Evolutionary conservation across 306 rosid species (phyloP), one percentile per base, ranked within the genome.

Genomic region (Abrus precatorius): DNA sequence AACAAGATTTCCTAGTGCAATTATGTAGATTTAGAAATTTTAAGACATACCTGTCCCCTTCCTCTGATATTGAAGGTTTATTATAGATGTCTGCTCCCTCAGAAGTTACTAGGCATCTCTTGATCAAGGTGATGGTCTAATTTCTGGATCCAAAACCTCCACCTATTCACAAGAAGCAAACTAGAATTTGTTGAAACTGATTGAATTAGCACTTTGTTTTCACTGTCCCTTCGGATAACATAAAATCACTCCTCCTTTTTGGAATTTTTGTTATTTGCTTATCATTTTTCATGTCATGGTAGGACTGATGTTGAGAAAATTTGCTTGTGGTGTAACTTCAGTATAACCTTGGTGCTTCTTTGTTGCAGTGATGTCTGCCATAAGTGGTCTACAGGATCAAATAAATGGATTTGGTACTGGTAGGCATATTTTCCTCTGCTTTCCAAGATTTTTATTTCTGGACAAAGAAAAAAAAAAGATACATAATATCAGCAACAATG

Each of bases 321-420:
- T 33, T 66, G 41, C 36, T 67, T 48, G 69, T 59, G 8, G 33
- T 69, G 33, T 62, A 61, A 48, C 72, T 74, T 68, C n/a, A 83
- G 52, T 74, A 27, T 83, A 79, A 84, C 33, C 72, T 75, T 20
- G 45, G 48, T 66, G 74, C 52, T 82, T 83, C 80, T 83, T 83
- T 82, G 54, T 76, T 83, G 69, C 92, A 93, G 99, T 95, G 90
- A 87, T 88, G 91, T 91, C 99, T 71, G 96, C 99, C 63, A 90
- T 93, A 73, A 95, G 98, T 80, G 99, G 99, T 66, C 84, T 95
- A 82, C 84, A 93, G 83, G 94, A 85, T 85, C 83, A 91, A 85
- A 72, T 93, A 79, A 49, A 82, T 4, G 94, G 93, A 71, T 86
- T 95, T 30, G 89, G 91, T 72, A 87, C 96, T 88, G 80, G 99